Conservation (phyloP, 176 grass and related monocot genomes). For the Oryza australiensis region DNA sequence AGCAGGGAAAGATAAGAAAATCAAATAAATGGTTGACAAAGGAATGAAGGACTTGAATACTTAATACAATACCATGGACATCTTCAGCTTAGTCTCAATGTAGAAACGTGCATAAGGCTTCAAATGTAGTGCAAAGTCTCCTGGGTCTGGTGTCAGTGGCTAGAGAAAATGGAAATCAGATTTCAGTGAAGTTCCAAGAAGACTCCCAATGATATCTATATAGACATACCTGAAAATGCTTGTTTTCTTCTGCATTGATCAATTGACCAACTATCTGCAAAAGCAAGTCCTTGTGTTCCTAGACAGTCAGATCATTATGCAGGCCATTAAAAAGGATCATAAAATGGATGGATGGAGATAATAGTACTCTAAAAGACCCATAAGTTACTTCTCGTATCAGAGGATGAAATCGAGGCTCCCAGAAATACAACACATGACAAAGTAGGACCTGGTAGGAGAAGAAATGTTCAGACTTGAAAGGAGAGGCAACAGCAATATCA, state of each 20-base stretch:
- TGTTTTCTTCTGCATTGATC: background rate
- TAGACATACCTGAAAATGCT: background rate
- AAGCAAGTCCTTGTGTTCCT: conserved; percentile 21
- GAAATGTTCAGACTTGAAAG: background rate
- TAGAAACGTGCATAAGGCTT: conserved; percentile 14
- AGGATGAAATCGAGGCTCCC: conserved; percentile 31
- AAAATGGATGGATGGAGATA: background rate
- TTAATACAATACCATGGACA: conserved; percentile 4
- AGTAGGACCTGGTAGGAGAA: background rate
- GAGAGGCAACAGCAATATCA: background rate
- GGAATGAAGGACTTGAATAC: background rate
- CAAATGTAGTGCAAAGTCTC: conserved; percentile 6
- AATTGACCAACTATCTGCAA: conserved; percentile 8
- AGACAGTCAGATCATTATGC: background rate
- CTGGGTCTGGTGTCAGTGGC: background rate
- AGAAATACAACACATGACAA: background rate
- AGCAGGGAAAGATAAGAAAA: background rate
- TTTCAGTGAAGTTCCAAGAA: background rate
- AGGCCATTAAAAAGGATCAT: background rate
- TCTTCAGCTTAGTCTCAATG: background rate
- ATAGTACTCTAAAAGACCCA: background rate
- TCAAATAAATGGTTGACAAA: background rate
- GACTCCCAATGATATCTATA: background rate
- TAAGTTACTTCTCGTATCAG: conserved; percentile 5
- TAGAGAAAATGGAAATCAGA: background rate